Evolutionary conservation across 2,329 filamentous ascomycete species (phyloP).

Genomic region (Didymella sp.): DNA sequence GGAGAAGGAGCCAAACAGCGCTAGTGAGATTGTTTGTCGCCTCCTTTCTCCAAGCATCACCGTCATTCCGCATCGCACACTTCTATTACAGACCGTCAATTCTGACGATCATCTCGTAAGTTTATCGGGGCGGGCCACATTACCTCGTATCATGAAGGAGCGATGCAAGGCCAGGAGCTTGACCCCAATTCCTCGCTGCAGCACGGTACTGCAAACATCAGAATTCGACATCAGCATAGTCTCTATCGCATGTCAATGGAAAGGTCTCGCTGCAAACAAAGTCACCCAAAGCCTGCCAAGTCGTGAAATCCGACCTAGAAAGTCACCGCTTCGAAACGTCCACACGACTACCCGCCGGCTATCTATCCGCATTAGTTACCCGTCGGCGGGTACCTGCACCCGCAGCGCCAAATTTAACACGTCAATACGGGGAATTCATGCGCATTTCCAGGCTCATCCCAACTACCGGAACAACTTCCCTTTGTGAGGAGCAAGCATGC

Average conservation of each 20-base stretch:
- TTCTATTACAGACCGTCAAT: background rate
- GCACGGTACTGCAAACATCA: background rate
- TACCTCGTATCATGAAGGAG: background rate
- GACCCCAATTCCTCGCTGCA: background rate
- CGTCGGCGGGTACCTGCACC: background rate
- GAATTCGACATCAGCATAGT: background rate
- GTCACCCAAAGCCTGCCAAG: background rate
- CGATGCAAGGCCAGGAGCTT: background rate
- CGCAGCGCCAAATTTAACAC: background rate
- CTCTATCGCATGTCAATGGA: background rate
- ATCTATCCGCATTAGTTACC: background rate
- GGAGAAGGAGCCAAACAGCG: background rate
- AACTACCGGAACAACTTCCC: background rate
- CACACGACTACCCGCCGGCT: background rate
- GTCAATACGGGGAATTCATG: background rate
- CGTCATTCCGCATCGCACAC: background rate
- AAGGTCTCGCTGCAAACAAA: no score
- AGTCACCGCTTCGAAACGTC: background rate
- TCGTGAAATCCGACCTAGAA: background rate
- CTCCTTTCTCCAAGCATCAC: background rate
- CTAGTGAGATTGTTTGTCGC: background rate
- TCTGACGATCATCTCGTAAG: background rate
- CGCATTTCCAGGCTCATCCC: background rate
- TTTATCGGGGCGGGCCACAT: background rate
- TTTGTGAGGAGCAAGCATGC: background rate